phyloP scores from a whole-genome alignment of 2,329 filamentous ascomycete genomes.

The Pseudovirgaria hyperparasitica region DNA sequence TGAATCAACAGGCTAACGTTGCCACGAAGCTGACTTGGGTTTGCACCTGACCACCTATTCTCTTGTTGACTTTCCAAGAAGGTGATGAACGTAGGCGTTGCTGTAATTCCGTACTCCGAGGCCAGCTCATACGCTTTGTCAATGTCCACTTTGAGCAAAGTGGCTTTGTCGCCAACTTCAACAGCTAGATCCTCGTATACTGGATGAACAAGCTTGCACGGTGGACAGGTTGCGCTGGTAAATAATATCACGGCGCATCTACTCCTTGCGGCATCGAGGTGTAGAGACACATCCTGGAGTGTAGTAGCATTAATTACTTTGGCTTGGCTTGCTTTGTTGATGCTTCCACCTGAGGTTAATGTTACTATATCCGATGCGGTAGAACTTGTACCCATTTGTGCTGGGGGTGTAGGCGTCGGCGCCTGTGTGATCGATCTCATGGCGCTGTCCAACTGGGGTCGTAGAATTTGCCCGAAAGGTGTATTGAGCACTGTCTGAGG shows the following conservation, averaged over 20 bases:
- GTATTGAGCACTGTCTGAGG: conserved; percentile 76
- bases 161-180: conserved; percentile 53
- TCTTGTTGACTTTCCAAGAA: conserved; percentile 65
- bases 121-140: conserved; percentile 52
- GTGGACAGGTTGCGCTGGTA: conserved; percentile 74
- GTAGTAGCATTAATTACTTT: conserved; percentile 50
- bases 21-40: conserved; percentile 51
- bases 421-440: conserved; percentile 52
- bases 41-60: conserved; percentile 70
- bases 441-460: conserved; percentile 57
- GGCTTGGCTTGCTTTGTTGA: too few species aligned
- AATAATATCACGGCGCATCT: conserved; percentile 81
- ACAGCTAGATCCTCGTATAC: conserved; percentile 68
- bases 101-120: conserved; percentile 52
- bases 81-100: conserved; percentile 82
- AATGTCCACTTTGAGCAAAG: conserved; percentile 75
- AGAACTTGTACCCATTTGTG: conserved; percentile 5
- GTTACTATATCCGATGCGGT: conserved; percentile 1
- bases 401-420: conserved; percentile 26
- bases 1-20: conserved; percentile 64
- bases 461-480: conserved; percentile 77
- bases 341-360: conserved; percentile 3
- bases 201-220: conserved; percentile 75
- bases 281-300: conserved; percentile 45
- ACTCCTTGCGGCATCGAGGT: conserved; percentile 46